A percentile compares a stretch with the other conserved stretches of the same genome.
phyloP scores from a whole-genome alignment of 2,329 filamentous ascomycete species.

The Clathrospora elynae region DNA sequence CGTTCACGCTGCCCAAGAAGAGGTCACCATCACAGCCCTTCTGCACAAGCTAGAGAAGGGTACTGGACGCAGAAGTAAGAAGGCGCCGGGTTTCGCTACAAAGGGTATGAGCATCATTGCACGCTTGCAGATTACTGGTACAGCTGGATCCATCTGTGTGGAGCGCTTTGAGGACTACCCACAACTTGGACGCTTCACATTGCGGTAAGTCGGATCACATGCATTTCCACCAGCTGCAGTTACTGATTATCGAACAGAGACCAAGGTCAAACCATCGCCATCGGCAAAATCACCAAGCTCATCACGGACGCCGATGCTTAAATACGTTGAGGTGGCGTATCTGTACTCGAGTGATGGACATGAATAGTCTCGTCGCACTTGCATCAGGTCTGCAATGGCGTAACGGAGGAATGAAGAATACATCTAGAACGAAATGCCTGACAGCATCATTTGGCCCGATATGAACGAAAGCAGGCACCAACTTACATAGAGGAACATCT shows the following conservation, averaged over 20 bases:
- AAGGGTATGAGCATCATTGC: conserved; percentile 87
- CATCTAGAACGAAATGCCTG: too few species aligned
- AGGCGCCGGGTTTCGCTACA: conserved; percentile 86
- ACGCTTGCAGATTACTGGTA: conserved; percentile 82
- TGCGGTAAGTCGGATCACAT: conserved; percentile 25
- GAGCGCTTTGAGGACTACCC: conserved; percentile 96
- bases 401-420: too few species aligned
- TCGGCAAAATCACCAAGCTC: conserved; percentile 97
- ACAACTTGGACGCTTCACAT: conserved; percentile 57
- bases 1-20: conserved; percentile 95
- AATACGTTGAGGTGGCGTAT: conserved; percentile 11
- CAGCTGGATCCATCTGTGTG: conserved; percentile 84
- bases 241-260: conserved; percentile 39
- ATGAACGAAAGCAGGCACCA: too few species aligned
- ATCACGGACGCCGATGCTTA: conserved; percentile 51
- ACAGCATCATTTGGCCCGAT: too few species aligned
- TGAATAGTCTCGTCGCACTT: conserved; percentile 2
- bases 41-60: conserved; percentile 96
- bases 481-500: too few species aligned
- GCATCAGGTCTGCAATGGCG: conserved; percentile 1
- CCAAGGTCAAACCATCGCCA: conserved; percentile 97
- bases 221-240: not conserved
- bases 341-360: conserved; percentile 1
- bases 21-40: conserved; percentile 87
- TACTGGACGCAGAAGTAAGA: conserved; percentile 90